phyloP scores from a whole-genome alignment of 164 flowering plant species.

The Malania oleifera region DNA sequence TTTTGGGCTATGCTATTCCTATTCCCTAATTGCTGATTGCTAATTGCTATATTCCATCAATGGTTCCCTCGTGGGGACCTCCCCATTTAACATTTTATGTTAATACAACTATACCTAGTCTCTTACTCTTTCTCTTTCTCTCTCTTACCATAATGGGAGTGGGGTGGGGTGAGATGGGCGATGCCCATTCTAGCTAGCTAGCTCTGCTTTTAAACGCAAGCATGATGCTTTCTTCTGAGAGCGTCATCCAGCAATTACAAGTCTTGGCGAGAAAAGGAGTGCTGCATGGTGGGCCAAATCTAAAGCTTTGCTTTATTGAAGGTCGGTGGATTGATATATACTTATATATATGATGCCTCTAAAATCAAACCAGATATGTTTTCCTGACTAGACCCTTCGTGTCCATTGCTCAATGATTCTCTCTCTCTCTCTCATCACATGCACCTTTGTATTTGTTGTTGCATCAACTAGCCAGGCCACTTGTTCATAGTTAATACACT shows the following conservation, averaged over 20 bases:
- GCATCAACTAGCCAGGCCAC: too few relatives aligned
- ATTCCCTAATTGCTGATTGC: too few relatives aligned
- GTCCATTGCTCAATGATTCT: slow-evolving; percentile 8
- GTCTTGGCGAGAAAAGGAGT: slow-evolving; percentile 2
- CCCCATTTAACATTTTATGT: too few relatives aligned
- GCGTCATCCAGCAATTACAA: slow-evolving; percentile 8
- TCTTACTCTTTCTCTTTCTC: slow-evolving; percentile 2
- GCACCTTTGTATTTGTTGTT: too few relatives aligned
- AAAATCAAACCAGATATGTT: slow-evolving; percentile 6
- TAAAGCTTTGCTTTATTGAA: slow-evolving; percentile 11
- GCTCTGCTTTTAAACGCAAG: slow-evolving; percentile 24
- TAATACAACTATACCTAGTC: too few relatives aligned
- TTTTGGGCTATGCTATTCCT: background rate
- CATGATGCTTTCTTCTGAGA: slow-evolving; percentile 18
- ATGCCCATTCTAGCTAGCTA: slow-evolving; percentile 14
- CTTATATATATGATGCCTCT: slow-evolving; percentile 19
- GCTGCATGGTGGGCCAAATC: slow-evolving; percentile 21
- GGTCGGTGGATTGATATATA: slow-evolving; percentile 29
- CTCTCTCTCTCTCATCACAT: slow-evolving; percentile 2
- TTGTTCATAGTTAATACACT: too few relatives aligned
- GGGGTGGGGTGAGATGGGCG: slow-evolving; percentile 19
- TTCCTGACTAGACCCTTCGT: slow-evolving; percentile 18
- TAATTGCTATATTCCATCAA: background rate
- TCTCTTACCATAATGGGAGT: slow-evolving; percentile 11
- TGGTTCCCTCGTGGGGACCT: slow-evolving; percentile 4